These are phyloP conservation scores for Mesotaenium endlicherianum DNA, from an alignment of 139 green algal genomes.

Conservation along the genomic window DNA sequence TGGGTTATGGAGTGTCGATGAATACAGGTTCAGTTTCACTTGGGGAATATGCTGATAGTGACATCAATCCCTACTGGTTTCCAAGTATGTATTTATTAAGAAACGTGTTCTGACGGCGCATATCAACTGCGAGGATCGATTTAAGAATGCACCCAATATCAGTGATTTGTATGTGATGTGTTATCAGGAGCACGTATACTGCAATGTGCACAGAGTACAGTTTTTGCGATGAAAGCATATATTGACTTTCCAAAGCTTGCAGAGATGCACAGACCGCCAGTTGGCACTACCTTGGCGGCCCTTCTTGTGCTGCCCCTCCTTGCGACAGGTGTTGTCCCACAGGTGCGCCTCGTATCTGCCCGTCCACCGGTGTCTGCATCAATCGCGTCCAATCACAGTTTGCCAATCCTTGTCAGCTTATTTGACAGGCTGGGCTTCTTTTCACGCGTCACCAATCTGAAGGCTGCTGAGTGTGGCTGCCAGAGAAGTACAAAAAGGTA, in stretches of 20 bases:
- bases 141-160: too few species aligned
- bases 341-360: slow-evolving; percentile 44
- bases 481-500: too few species aligned
- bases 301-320: slow-evolving; percentile 35
- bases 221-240: not conserved
- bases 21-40: too few species aligned
- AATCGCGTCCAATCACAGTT: not conserved
- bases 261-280: not conserved
- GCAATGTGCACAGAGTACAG: not conserved
- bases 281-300: slow-evolving; percentile 38
- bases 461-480: not conserved
- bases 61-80: too few species aligned
- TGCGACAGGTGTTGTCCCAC: slow-evolving; percentile 41
- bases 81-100: too few species aligned
- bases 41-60: too few species aligned
- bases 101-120: too few species aligned
- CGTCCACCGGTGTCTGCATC: slow-evolving; percentile 39
- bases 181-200: not conserved
- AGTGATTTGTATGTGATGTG: too few species aligned
- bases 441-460: too few species aligned
- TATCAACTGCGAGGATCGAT: too few species aligned
- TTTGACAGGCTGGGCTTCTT: not conserved
- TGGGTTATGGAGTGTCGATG: too few species aligned
- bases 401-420: not conserved
- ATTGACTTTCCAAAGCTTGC: not conserved